These are phyloP conservation scores for Parasarocladium wereldwijsianum DNA, from an alignment of 2,329 filamentous ascomycete genomes.

Conservation along the genomic window DNA sequence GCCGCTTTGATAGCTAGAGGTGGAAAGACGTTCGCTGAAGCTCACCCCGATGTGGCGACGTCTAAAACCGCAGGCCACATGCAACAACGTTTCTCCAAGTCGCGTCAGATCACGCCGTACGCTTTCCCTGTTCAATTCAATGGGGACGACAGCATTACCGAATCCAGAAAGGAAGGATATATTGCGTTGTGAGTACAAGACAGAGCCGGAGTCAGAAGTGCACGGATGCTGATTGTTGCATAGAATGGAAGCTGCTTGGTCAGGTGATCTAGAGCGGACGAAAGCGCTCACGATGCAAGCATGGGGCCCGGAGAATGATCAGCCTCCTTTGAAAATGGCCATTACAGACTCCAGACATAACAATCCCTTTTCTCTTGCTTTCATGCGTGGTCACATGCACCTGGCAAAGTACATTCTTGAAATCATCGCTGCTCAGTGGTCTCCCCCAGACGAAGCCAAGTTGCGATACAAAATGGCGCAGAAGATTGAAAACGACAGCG, in stretches of 20 bases:
- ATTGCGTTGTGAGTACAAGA: slow-evolving; percentile 39
- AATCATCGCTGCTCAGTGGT: slow-evolving; percentile 56
- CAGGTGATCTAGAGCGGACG: slow-evolving; percentile 50
- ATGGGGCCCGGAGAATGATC: slow-evolving; percentile 37
- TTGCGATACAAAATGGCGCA: slow-evolving; percentile 31
- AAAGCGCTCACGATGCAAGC: slow-evolving; percentile 46
- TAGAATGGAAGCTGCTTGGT: slow-evolving; percentile 59
- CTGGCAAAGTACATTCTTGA: slow-evolving; percentile 53
- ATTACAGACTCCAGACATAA: slow-evolving; percentile 35
- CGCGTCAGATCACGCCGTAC: slow-evolving; percentile 22
- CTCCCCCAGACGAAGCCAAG: slow-evolving; percentile 35
- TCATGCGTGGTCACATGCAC: slow-evolving; percentile 48
- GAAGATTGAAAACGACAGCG: slow-evolving; percentile 20
- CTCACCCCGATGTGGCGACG: slow-evolving; percentile 37
- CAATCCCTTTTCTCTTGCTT: slow-evolving; percentile 53
- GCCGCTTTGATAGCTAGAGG: slow-evolving; percentile 36
- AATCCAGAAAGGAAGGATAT: slow-evolving; percentile 42
- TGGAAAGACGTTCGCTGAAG: slow-evolving; percentile 51
- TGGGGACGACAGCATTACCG: slow-evolving; percentile 38
- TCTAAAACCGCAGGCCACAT: slow-evolving; percentile 3
- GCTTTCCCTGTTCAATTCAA: slow-evolving; percentile 35
- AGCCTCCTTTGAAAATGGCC: slow-evolving; percentile 49
- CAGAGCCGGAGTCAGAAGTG: too few species aligned
- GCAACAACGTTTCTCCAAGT: too few species aligned
- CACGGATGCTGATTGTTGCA: neutral